Evolutionary conservation across 139 green algal genomes (phyloP), one percentile per base, ranked within the genome.

Genomic region (Chlorella sp.): DNA sequence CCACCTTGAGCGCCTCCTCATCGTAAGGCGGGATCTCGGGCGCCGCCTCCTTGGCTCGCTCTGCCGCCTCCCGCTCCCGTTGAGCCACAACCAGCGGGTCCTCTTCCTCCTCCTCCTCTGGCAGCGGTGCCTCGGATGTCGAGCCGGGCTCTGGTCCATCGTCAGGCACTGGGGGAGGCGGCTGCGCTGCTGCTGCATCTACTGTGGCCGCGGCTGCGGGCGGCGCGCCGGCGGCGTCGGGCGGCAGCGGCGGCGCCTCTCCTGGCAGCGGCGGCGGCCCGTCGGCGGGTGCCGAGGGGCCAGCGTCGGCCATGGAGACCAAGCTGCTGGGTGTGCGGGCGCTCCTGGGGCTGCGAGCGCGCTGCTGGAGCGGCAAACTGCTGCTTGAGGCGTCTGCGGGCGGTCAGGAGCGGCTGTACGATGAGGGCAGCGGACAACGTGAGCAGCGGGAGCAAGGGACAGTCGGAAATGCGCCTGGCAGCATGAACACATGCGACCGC

Each of bases 51-150:
- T 85, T 74, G n/a, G 87, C 87, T 32, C 38, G 44, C 82, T 87
- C 87, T 38, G 51, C 62, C n/a, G 82, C 87, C 38, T 90, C 87
- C 57, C 38, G 74, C 55, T 88, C 76, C 28, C 87, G 70, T 60
- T 88, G 68, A 16, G 87, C 87, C 28, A 83, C 67, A 15, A 88
- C 39, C 18, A 90, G 62, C 18, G 87, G 87, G 68, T 90, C 87
- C 47, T 90, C 87, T 36, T 90, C 84, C 68, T 87, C 87, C 23
- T 79, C 87, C 32, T 70, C 69, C 32, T 36, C 36, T 44, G 44
- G 60, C 39, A 32, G 51, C 57, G 44, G 34, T 21, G 81, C 64
- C 78, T 60, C 51, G 2, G 51, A 60, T 62, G 51, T 11, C 47
- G 67, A 15, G 67, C 51, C 47, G 9, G 36, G 60, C 3, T 18